Evolutionary conservation across 805 yeast genomes (phyloP), one percentile per base, ranked within the genome.

Genomic region (Candida germanica): DNA sequence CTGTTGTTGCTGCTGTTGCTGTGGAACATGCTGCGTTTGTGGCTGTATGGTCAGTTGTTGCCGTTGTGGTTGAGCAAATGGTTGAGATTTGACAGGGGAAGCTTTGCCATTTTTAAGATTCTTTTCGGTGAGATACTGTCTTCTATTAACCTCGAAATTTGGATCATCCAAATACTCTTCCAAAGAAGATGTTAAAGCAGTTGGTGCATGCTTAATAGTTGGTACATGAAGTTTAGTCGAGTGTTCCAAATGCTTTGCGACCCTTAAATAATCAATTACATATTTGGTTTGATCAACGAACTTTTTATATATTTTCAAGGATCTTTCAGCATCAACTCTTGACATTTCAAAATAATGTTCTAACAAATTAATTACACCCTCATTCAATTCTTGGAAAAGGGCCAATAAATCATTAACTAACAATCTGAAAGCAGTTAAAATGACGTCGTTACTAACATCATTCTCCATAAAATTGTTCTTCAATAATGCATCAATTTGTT

Each of bases 331-430:
- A 55, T 91, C 96, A 22, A 64, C 62, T 47, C 77, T 80, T 24
- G 91, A 80, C 79, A 93, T 83, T 61, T 93, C 98, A 64, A 93
- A 93, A 61, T 86, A 93, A 53, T 91, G 94, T 59, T 93, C 98
- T 44, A 93, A 73, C 28, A 93, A 64, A 50, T 93, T 93, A 49
- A 93, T 89, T 17, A 93, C 95, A 25, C 98, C 98, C 61, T 93
- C 98, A 61, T 93, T 93, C 47, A 93, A 67, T 31, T 86, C 82
- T 61, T 91, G 96, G 62, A 87, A 94, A 26, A 93, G 66, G 1
- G 89, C 77, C 46, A 93, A 70, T 43, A 91, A 69, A 58, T 93
- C 98, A 49, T 84, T 85, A n/a, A 91, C 95, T 31, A 93, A 71
- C 62, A 91, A 71, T 39, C 95, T 71, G 66, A 91, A 93, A 20